Evolutionary conservation across 306 rosid species (phyloP).

Genomic region (Vicia sativa): DNA sequence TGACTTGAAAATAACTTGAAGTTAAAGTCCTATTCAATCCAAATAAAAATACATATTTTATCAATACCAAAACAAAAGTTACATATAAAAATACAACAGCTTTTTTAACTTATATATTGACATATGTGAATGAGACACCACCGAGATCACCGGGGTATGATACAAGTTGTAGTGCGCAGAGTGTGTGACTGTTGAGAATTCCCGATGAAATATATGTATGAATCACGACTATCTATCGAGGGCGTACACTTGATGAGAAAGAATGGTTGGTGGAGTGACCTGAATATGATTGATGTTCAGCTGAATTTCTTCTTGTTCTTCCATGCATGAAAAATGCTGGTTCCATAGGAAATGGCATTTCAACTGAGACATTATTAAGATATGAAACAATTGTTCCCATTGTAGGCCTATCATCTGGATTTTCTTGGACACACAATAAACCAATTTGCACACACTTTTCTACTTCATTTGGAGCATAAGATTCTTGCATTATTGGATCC

Average conservation of each 20-base stretch:
- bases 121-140: not conserved
- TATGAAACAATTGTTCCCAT: constrained; percentile 53
- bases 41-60: not conserved
- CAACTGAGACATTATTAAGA: constrained; percentile 42
- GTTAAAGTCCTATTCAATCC: not conserved
- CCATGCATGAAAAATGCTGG: constrained; percentile 61
- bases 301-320: constrained; percentile 33
- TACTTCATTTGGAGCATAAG: constrained; percentile 42
- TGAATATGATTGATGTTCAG: constrained; percentile 35
- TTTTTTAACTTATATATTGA: not conserved
- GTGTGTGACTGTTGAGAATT: not conserved
- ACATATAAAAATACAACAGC: not conserved
- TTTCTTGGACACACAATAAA: constrained; percentile 68
- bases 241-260: constrained; percentile 31
- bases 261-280: constrained; percentile 40
- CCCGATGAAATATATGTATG: not conserved
- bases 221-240: constrained; percentile 37
- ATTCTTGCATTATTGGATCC: constrained; percentile 48
- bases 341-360: constrained; percentile 56
- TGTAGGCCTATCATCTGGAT: constrained; percentile 63
- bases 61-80: not conserved
- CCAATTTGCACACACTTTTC: constrained; percentile 58
- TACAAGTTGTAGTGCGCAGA: not conserved
- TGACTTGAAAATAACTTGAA: too few relatives aligned
- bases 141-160: not conserved